Evolutionary conservation across 2,329 filamentous ascomycete genomes (phyloP).

Genomic region (Stromatinia cepivora): DNA sequence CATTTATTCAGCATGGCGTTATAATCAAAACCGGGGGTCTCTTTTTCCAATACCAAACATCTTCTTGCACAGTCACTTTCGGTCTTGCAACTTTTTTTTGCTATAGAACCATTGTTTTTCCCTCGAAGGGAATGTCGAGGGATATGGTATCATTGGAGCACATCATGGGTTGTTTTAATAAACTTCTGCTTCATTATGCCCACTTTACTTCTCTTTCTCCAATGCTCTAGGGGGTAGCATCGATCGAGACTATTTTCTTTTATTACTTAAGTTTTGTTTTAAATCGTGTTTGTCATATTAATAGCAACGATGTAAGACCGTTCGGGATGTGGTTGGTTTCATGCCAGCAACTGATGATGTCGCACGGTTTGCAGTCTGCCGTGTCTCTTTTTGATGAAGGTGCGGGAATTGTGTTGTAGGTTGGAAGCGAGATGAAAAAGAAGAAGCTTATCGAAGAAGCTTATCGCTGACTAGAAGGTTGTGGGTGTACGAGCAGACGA

Average conservation of each 20-base stretch:
- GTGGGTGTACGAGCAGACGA: slow-evolving; percentile 9
- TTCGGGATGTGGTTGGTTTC: slow-evolving; percentile 22
- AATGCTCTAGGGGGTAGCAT: slow-evolving; percentile 19
- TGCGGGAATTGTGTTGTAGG: slow-evolving; percentile 1
- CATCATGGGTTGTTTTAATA: slow-evolving; percentile 11
- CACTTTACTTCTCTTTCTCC: slow-evolving; percentile 29
- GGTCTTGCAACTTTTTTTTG: slow-evolving; percentile 28
- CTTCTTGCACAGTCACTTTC: slow-evolving; percentile 29
- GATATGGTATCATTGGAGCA: slow-evolving; percentile 19
- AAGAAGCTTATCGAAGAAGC: slow-evolving; percentile 20
- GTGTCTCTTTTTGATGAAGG: slow-evolving; percentile 19
- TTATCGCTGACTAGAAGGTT: slow-evolving; percentile 8
- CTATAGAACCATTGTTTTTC: slow-evolving; percentile 32
- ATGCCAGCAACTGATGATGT: slow-evolving; percentile 23
- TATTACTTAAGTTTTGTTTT: slow-evolving; percentile 21
- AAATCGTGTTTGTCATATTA: slow-evolving; percentile 29
- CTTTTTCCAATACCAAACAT: slow-evolving; percentile 38
- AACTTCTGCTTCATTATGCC: slow-evolving; percentile 35
- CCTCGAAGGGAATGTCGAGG: slow-evolving; percentile 1
- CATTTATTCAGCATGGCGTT: slow-evolving; percentile 39
- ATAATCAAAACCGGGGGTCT: slow-evolving; percentile 38
- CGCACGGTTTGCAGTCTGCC: slow-evolving; percentile 13
- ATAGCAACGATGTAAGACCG: slow-evolving; percentile 29
- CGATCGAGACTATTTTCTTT: slow-evolving; percentile 17
- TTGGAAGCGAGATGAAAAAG: slow-evolving; percentile 6